Conservation (phyloP, 768 basidiomycete species). For the Russula emetica region DNA sequence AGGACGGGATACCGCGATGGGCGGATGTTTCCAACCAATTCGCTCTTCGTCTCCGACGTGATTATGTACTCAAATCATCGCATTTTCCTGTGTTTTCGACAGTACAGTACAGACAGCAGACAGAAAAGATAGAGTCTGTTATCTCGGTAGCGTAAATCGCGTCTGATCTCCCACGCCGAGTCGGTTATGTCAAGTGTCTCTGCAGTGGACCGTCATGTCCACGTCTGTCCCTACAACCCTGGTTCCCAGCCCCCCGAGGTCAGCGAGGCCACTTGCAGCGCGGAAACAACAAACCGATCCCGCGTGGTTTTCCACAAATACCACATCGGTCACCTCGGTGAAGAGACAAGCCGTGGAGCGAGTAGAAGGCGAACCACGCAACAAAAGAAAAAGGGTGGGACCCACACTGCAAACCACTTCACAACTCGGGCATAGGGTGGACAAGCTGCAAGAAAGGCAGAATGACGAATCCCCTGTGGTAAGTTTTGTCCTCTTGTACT, state of each 20-base stretch:
- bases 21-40: constrained; percentile 16
- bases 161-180: constrained; percentile 20
- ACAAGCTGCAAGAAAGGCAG: constrained; percentile 28
- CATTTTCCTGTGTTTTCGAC: not conserved
- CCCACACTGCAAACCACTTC: constrained; percentile 30
- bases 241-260: constrained; percentile 14
- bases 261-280: constrained; percentile 26
- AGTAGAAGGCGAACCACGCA: constrained; percentile 67
- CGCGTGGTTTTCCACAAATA: constrained; percentile 52
- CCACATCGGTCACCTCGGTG: constrained; percentile 30
- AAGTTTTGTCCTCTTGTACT: constrained; percentile 6
- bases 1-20: constrained; percentile 6
- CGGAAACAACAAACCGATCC: constrained; percentile 42
- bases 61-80: constrained; percentile 11
- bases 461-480: constrained; percentile 20
- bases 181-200: not conserved
- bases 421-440: constrained; percentile 18
- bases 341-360: constrained; percentile 65
- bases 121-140: not conserved
- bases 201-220: constrained; percentile 8
- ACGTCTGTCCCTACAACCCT: constrained; percentile 15
- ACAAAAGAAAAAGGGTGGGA: constrained; percentile 70
- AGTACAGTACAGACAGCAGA: not conserved
- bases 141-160: not conserved
- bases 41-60: not conserved